Percentiles rank a stretch among this genome's conserved stretches.
phyloP scores from a whole-genome alignment of 2,329 filamentous ascomycete genomes.

The Helotiales sp. region DNA sequence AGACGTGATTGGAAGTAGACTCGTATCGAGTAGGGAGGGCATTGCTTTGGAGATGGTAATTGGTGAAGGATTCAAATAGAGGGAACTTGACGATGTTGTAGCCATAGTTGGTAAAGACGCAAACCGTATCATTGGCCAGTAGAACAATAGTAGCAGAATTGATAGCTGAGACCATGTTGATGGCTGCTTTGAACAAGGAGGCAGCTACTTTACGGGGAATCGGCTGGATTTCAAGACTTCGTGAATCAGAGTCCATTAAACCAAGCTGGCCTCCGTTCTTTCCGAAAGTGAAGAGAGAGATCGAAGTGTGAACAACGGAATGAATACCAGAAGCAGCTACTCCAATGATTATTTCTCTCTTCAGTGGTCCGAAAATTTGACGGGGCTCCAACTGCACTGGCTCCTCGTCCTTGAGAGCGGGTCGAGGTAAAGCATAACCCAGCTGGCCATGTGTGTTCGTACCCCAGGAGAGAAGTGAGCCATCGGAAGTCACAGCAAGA shows the following conservation, averaged over 20 bases:
- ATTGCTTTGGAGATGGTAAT: conserved; percentile 65
- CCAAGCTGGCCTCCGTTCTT: conserved; percentile 94
- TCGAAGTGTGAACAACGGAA: conserved; percentile 82
- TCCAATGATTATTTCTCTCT: conserved; percentile 79
- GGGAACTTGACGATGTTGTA: conserved; percentile 91
- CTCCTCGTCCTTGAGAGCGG: conserved; percentile 72
- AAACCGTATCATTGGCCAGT: conserved; percentile 84
- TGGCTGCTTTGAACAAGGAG: conserved; percentile 71
- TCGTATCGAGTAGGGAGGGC: conserved; percentile 68
- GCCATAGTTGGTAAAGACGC: conserved; percentile 93
- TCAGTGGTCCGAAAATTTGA: conserved; percentile 88
- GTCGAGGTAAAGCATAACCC: conserved; percentile 74
- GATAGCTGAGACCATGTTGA: conserved; percentile 81
- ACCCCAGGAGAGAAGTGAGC: conserved; percentile 95
- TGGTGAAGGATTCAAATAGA: conserved; percentile 67
- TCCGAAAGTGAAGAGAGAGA: conserved; percentile 88
- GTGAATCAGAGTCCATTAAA: conserved; percentile 90
- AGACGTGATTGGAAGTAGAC: conserved; percentile 64
- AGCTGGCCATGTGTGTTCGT: conserved; percentile 84
- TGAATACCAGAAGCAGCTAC: conserved; percentile 88
- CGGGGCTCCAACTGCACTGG: conserved; percentile 78
- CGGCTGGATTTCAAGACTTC: conserved; percentile 81
- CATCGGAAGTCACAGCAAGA: conserved; percentile 78
- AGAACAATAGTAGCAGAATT: conserved; percentile 86
- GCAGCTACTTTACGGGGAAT: conserved; percentile 85